Base-by-base conservation (phyloP, 208 protist genomes). In the Crithidia sp. region DNA sequence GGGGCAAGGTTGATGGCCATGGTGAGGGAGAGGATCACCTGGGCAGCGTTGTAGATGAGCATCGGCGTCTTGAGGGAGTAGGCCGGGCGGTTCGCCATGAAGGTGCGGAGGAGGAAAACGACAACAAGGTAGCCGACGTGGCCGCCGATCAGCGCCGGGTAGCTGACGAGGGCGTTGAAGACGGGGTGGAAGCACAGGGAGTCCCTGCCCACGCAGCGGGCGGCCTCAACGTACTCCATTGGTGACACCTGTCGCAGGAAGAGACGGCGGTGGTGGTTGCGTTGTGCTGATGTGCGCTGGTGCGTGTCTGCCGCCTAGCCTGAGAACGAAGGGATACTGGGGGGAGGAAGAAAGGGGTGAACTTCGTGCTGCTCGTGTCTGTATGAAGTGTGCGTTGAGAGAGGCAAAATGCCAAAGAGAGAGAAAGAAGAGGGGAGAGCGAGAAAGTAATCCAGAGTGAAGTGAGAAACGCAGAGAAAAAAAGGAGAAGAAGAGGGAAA, bases 21-120 rank as follows among this genome's bases (percentile, higher is more conserved):
- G n/a, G 74, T 77, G 52, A 85, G 77, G 12, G 91, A 96, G 13
- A 96, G 73, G 9, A 57, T 49, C 58, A 98, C 85, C 79, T 98
- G 95, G 13, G 75, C 54, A 0, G 76, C 43, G 82, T 98, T 98
- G 85, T 98, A 98, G 7, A 95, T 9, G 55, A 90, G 62, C 94
- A 98, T 95, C 16, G 77, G 67, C 43, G 67, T 70, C 54, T 83
- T 86, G 45, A 88, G 71, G 28, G 77, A 62, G 52, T 88, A 73
- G 12, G 92, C 63, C 4, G 70, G 59, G 36, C 82, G 83, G 39
- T 53, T 37, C 43, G 72, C 70, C 93, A 97, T 97, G 53, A 85
- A 82, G 19, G 68, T 60, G 50, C 79, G 69, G 3, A 92, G 73
- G 4, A 56, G n/a, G 49, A 84, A 61, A 3, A 93, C 68, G 36